Conservation (phyloP, 192 early-diverging fungal species). For the Funneliformis geosporum region DNA sequence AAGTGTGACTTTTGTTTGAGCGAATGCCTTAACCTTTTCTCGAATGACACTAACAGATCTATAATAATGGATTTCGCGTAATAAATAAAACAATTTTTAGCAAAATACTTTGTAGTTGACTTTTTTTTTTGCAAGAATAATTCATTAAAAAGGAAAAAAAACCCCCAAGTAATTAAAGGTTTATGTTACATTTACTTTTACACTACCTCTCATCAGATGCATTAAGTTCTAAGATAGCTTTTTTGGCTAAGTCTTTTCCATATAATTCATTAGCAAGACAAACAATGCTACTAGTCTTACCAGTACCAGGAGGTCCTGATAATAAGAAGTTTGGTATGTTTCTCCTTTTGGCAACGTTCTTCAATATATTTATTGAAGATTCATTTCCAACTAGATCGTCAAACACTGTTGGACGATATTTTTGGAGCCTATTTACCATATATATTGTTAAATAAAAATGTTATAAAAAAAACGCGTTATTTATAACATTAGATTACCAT, state of each 20-base stretch:
- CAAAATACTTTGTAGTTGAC: background rate
- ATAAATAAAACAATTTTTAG: background rate
- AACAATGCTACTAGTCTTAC: constrained; percentile 95
- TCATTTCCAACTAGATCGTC: constrained; percentile 8
- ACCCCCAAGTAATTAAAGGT: no score
- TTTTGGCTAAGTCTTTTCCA: constrained; percentile 75
- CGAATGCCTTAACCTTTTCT: constrained; percentile 97
- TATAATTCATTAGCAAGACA: constrained; percentile 91
- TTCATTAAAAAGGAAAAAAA: no score
- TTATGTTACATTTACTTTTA: background rate
- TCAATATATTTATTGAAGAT: background rate
- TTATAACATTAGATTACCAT: background rate
- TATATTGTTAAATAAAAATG: background rate
- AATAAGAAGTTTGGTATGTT: background rate
- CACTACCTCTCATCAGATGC: constrained; percentile 93
- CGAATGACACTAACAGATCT: constrained; percentile 96
- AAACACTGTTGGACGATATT: background rate
- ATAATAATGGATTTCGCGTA: background rate
- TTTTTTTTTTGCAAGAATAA: no score
- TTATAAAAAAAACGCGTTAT: background rate
- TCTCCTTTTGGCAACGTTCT: background rate
- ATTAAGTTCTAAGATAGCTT: constrained; percentile 95
- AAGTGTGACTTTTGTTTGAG: constrained; percentile 96
- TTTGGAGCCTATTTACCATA: background rate
- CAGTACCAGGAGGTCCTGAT: constrained; percentile 89